Percentiles rank a stretch among this genome's conserved stretches.
Conservation (phyloP, 75 land plant species). For the Cryptomeria japonica region DNA sequence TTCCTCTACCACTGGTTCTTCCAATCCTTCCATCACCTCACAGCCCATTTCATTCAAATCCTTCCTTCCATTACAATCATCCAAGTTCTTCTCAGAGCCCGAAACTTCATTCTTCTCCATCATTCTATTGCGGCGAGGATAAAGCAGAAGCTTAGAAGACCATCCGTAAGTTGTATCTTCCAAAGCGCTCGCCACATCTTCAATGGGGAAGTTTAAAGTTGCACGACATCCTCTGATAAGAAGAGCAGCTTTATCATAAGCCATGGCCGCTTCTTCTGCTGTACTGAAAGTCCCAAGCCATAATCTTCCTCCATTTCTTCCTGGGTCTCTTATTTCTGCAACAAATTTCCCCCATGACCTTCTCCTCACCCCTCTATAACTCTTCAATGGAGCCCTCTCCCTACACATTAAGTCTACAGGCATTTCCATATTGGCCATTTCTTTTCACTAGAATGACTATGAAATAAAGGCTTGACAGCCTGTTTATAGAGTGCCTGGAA, state of each 20-base stretch:
- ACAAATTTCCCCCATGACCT: slow-evolving; percentile 72
- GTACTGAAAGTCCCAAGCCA: slow-evolving; percentile 79
- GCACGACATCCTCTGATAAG: slow-evolving; percentile 19
- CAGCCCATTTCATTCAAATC: neutral
- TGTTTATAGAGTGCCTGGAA: neutral
- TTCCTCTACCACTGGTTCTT: neutral
- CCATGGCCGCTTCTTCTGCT: slow-evolving; percentile 69
- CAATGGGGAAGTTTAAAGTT: slow-evolving; percentile 18
- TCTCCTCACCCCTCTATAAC: slow-evolving; percentile 63
- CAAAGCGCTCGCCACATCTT: neutral
- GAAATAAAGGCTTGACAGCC: neutral
- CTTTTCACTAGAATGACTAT: neutral
- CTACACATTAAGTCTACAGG: neutral
- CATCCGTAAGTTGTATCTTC: neutral
- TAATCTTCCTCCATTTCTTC: slow-evolving; percentile 43
- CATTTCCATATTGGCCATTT: no score
- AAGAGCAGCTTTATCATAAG: slow-evolving; percentile 46
- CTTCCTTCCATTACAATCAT: neutral
- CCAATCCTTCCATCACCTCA: neutral
- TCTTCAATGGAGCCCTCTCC: neutral
- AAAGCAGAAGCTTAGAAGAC: neutral
- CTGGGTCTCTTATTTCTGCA: slow-evolving; percentile 61
- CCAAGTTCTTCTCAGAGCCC: no score
- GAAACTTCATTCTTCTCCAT: no score
- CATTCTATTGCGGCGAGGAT: neutral